Evolutionary conservation across 2,329 filamentous ascomycete genomes (phyloP), one percentile per base, ranked within the genome.

Genomic region (Endothia cerciana): DNA sequence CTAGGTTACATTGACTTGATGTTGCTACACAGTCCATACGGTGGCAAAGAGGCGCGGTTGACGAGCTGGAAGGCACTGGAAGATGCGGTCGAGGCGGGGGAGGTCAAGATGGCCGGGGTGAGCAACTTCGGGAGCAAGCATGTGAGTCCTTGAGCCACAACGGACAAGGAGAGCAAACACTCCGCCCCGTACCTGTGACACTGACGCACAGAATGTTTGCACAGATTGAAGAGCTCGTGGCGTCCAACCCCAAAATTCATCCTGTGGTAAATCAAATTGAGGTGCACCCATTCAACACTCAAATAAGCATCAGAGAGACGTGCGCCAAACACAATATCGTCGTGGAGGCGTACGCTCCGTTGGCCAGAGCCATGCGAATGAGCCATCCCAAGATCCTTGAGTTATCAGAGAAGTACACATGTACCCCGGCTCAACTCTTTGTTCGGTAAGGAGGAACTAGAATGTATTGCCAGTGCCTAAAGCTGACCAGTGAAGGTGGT

Each of bases 181-280:
- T 2, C 2, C 15, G 1, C 1, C n/a, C n/a, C 36, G 10, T 30
- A 8, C 40, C 4, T 43, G 64, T 58, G 63, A 36, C 1, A 63
- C 66, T 65, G 60, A 63, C 19, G 17, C 22, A 17, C 3, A 3
- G 5, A 10, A 17, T 17, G 17, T 22, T 2, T 45, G 22, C 1
- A 2, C 69, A 90, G 85, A 83, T 93, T 60, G 84, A 91, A 69
- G 90, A 93, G 73, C 79, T 93, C 59, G 83, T 92, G 72, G 81
- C 82, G 2, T 84, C 83, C 0, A 85, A 85, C 13, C 88, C 90
- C 0, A 81, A 82, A 0, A 83, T 91, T 56, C 75, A 80, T 11
- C 91, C 92, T 0, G 85, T 87, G 1, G 86, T 94, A 60, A 94
- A 94, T 72, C 92, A 95, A 78, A 89, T 94, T 71, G 90, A 94